Conservation (phyloP, 768 basidiomycete species). For the Tulasnella sp. region DNA sequence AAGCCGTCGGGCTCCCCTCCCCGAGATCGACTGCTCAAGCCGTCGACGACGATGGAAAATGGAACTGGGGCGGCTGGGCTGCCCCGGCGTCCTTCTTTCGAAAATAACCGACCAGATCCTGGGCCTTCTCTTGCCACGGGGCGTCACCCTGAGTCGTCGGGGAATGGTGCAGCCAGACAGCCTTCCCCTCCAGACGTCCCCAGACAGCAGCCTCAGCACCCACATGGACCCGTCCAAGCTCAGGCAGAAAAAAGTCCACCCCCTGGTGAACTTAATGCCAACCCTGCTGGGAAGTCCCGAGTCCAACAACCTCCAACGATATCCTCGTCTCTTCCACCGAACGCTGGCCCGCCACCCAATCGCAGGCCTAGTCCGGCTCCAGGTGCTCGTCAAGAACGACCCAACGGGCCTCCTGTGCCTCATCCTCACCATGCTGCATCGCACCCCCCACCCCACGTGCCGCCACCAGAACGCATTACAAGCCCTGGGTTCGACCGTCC, state of each 20-base stretch:
- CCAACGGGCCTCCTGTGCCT: not conserved
- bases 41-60: not conserved
- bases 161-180: too few relatives aligned
- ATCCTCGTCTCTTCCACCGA: too few relatives aligned
- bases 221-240: too few relatives aligned
- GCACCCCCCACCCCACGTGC: constrained; percentile 2
- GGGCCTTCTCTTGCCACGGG: not conserved
- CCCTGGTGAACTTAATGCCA: too few relatives aligned
- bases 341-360: too few relatives aligned
- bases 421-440: not conserved
- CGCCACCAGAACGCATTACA: not conserved
- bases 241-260: too few relatives aligned
- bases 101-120: not conserved
- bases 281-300: too few relatives aligned
- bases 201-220: too few relatives aligned
- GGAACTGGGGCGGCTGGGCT: not conserved
- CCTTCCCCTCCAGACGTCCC: too few relatives aligned
- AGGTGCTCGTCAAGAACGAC: not conserved
- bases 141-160: not conserved
- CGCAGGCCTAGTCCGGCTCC: not conserved
- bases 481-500: constrained; percentile 22
- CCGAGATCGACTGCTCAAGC: too few relatives aligned
- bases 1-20: too few relatives aligned
- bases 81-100: constrained; percentile 6
- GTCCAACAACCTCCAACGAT: too few relatives aligned